A percentile compares a stretch with the other conserved stretches of the same genome.
Evolutionary conservation across 1,284 basidiomycete genomes (phyloP).

Genomic region (Irpex rosettiformis): DNA sequence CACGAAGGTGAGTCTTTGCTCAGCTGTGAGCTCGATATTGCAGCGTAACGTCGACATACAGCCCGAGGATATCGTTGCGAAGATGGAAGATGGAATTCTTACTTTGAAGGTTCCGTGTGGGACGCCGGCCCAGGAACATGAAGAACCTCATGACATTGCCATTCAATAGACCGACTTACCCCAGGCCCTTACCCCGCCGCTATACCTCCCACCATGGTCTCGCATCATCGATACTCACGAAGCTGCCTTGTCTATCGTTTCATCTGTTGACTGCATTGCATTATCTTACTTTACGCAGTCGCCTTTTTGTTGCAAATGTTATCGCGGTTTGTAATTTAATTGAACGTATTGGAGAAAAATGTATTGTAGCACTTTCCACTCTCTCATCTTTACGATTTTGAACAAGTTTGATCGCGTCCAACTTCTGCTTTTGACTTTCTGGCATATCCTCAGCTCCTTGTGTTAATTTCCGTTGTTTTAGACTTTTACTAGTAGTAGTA

Average conservation of each 20-base stretch:
- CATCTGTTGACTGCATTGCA: too few species aligned
- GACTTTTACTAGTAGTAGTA: too few species aligned
- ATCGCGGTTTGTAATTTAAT: neutral
- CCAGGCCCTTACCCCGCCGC: neutral
- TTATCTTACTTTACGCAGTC: neutral
- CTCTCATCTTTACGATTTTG: neutral
- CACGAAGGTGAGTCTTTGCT: constrained; percentile 46
- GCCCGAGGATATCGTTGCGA: constrained; percentile 23
- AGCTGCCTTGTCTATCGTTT: too few species aligned
- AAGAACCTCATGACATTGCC: constrained; percentile 22
- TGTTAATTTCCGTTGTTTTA: too few species aligned
- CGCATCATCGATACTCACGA: neutral
- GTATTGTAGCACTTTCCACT: neutral
- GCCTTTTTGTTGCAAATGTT: neutral
- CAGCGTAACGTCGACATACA: constrained; percentile 14
- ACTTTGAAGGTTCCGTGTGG: constrained; percentile 26
- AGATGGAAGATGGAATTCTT: constrained; percentile 30
- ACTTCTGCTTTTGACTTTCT: too few species aligned
- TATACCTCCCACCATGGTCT: neutral
- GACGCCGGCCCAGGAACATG: constrained; percentile 14
- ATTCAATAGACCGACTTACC: constrained; percentile 17
- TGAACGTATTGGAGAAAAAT: neutral
- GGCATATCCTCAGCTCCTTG: too few species aligned
- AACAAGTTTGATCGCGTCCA: neutral
- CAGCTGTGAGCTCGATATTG: constrained; percentile 4